A percentile compares a stretch with the other conserved stretches of the same genome.
Evolutionary conservation across 345 rosid species (phyloP).

Genomic region (Iberis pinnata): DNA sequence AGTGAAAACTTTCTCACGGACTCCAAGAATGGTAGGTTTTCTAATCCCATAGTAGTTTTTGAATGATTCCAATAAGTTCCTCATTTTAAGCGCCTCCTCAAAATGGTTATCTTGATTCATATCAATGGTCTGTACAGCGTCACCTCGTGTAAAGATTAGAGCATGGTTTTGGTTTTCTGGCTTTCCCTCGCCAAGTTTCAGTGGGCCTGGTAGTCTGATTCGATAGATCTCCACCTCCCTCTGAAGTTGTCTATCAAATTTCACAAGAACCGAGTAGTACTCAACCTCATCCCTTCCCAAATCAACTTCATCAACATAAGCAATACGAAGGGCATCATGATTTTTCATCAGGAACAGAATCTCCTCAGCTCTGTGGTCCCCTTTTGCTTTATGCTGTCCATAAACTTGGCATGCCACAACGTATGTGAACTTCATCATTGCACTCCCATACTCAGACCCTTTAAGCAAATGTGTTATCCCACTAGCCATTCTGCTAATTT

Average conservation of each 20-base stretch:
- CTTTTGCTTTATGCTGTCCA: slow-evolving; percentile 82
- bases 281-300: slow-evolving; percentile 58
- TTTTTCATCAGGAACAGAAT: slow-evolving; percentile 70
- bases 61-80: slow-evolving; percentile 91
- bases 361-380: slow-evolving; percentile 85
- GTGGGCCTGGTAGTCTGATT: slow-evolving; percentile 85
- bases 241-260: slow-evolving; percentile 67
- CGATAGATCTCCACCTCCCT: slow-evolving; percentile 90
- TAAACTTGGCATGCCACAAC: slow-evolving; percentile 97
- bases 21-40: slow-evolving; percentile 85
- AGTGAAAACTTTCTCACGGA: slow-evolving; percentile 90
- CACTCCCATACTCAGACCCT: slow-evolving; percentile 83
- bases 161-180: slow-evolving; percentile 99
- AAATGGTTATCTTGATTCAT: slow-evolving; percentile 99
- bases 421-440: slow-evolving; percentile 89
- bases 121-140: slow-evolving; percentile 96
- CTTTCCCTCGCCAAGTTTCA: slow-evolving; percentile 98
- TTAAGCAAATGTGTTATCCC: slow-evolving; percentile 52
- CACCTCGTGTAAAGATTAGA: slow-evolving; percentile 89
- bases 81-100: slow-evolving; percentile 96
- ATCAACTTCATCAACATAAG: slow-evolving; percentile 79
- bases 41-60: slow-evolving; percentile 55
- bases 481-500: slow-evolving; percentile 60
- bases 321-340: slow-evolving; percentile 92
- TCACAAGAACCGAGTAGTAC: slow-evolving; percentile 90